phyloP scores from a whole-genome alignment of 2,329 filamentous ascomycete genomes.

The Pseudogymnoascus sp. region DNA sequence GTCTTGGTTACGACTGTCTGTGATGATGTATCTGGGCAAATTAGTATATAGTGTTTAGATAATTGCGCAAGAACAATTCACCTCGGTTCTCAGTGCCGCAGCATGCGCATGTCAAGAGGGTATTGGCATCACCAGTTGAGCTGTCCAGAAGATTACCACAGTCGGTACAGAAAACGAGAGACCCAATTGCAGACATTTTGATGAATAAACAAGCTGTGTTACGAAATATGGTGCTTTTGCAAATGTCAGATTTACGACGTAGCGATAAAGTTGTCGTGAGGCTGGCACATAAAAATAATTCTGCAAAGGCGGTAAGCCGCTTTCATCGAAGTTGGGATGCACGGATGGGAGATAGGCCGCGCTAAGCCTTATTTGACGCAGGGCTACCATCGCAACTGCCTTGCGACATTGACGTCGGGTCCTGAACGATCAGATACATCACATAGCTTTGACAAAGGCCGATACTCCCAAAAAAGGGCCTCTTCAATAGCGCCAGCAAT shows the following conservation, averaged over 20 bases:
- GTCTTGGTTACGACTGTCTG: conserved; percentile 74
- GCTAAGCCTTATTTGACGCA: conserved; percentile 8
- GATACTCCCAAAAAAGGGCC: neutral
- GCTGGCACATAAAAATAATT: conserved; percentile 9
- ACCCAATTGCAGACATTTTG: conserved; percentile 80
- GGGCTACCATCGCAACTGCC: conserved; percentile 6
- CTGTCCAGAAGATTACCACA: conserved; percentile 86
- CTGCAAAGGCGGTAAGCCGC: conserved; percentile 9
- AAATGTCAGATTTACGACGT: neutral
- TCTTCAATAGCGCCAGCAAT: neutral
- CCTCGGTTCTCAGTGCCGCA: conserved; percentile 82
- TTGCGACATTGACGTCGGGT: conserved; percentile 3
- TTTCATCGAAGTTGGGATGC: conserved; percentile 5
- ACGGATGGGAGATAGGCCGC: neutral
- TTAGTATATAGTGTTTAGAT: conserved; percentile 5
- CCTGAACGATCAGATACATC: conserved; percentile 6
- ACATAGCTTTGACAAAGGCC: neutral
- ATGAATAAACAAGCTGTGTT: conserved; percentile 12
- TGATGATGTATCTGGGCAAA: conserved; percentile 57
- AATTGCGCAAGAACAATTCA: conserved; percentile 33
- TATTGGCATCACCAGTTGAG: conserved; percentile 68
- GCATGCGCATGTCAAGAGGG: conserved; percentile 72
- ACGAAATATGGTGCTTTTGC: neutral
- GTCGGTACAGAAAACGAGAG: conserved; percentile 84
- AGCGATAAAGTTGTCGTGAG: neutral